Conservation (phyloP, 805 yeast species). For the Tetrapisispora arboricola region DNA sequence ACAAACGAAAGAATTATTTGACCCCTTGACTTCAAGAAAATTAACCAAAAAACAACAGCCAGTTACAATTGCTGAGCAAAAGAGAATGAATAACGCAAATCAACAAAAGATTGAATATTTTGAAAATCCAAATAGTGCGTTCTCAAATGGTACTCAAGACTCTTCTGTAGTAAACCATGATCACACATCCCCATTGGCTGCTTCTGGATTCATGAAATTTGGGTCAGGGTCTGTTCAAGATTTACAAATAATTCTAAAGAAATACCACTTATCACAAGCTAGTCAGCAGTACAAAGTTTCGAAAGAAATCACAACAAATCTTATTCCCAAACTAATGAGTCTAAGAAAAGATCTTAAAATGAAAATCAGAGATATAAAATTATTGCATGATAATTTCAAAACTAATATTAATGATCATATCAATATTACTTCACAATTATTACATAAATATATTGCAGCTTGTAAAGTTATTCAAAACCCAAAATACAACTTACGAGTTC, state of each 20-base stretch:
- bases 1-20: conserved; percentile 31
- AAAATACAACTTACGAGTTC: conserved; percentile 1
- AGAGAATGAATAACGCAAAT: conserved; percentile 6
- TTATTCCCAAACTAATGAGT: conserved; percentile 49
- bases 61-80: conserved; percentile 16
- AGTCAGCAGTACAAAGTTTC: conserved; percentile 43
- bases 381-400: conserved; percentile 53
- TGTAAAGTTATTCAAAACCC: conserved; percentile 31
- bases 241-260: conserved; percentile 56
- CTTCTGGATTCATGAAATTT: conserved; percentile 51
- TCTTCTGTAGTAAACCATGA: not conserved
- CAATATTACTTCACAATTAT: conserved; percentile 48
- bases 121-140: not conserved
- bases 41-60: conserved; percentile 22
- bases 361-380: conserved; percentile 74
- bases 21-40: conserved; percentile 43
- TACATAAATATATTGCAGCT: conserved; percentile 39
- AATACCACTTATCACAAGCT: conserved; percentile 52
- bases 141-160: not conserved
- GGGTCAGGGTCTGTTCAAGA: conserved; percentile 75
- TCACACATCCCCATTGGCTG: conserved; percentile 14
- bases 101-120: not conserved
- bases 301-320: conserved; percentile 43
- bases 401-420: conserved; percentile 50
- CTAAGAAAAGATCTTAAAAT: conserved; percentile 58